Evolutionary conservation across 805 yeast species (phyloP).

Genomic region (Trichomonascus vanleenenianus): DNA sequence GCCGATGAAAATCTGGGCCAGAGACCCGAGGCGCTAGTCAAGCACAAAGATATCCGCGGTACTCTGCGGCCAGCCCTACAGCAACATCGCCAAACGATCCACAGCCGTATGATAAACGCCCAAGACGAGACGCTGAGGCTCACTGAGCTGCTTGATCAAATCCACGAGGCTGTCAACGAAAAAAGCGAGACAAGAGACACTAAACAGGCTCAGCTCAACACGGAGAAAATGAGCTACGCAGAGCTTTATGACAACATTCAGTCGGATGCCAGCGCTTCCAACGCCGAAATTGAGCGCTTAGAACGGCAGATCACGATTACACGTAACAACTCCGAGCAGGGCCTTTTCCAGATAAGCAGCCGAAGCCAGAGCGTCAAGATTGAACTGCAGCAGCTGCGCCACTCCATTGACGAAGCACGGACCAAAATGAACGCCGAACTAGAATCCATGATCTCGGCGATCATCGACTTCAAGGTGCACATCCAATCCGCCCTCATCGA

Average conservation of each 20-base stretch:
- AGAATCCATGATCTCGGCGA: constrained; percentile 49
- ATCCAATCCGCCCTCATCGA: constrained; percentile 59
- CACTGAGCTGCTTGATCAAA: constrained; percentile 51
- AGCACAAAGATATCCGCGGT: constrained; percentile 33
- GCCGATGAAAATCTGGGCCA: constrained; percentile 40
- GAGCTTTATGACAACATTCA: constrained; percentile 48
- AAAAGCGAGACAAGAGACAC: constrained; percentile 50
- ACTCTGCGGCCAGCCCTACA: constrained; percentile 32
- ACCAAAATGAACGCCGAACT: constrained; percentile 45
- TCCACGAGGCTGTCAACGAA: constrained; percentile 48
- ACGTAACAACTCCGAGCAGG: constrained; percentile 42
- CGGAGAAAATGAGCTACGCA: constrained; percentile 46
- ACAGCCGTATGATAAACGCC: constrained; percentile 37
- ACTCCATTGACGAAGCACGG: constrained; percentile 38
- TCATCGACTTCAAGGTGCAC: constrained; percentile 57
- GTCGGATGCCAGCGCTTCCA: constrained; percentile 44
- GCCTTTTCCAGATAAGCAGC: constrained; percentile 41
- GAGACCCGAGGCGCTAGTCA: constrained; percentile 35
- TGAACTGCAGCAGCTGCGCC: constrained; percentile 44
- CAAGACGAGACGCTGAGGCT: constrained; percentile 52
- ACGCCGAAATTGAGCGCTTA: constrained; percentile 57
- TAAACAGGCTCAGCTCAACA: constrained; percentile 47
- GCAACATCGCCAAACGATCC: constrained; percentile 40
- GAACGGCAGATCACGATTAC: constrained; percentile 50
- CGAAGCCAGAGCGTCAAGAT: constrained; percentile 44